These are phyloP conservation scores for Botrytis cinerea DNA, from an alignment of 2,329 filamentous ascomycete species.

Conservation along the genomic window DNA sequence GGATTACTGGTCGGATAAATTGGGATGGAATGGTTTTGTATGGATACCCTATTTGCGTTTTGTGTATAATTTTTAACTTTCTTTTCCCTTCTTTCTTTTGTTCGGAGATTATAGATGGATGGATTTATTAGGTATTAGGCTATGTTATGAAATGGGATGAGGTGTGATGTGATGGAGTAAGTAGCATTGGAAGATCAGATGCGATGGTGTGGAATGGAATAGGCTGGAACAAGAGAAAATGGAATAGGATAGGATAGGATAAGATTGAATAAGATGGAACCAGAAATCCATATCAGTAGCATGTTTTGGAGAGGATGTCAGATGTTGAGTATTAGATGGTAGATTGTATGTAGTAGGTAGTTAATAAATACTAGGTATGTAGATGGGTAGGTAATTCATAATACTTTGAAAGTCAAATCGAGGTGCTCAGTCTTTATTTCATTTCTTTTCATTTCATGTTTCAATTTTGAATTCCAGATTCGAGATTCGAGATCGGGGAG, in stretches of 20 bases:
- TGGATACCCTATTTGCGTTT: slow-evolving; percentile 17
- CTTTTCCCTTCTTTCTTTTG: neutral
- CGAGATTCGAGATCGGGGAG: too few relatives aligned
- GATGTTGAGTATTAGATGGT: too few relatives aligned
- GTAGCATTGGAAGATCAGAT: neutral
- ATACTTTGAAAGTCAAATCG: too few relatives aligned
- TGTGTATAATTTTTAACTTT: neutral
- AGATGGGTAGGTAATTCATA: too few relatives aligned
- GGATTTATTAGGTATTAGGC: neutral
- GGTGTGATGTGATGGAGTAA: neutral
- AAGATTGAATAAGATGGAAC: neutral
- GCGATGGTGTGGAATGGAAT: neutral
- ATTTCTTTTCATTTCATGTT: too few relatives aligned
- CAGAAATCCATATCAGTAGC: neutral
- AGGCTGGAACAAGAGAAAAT: neutral
- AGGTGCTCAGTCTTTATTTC: too few relatives aligned
- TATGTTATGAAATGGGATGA: neutral
- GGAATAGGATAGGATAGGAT: neutral
- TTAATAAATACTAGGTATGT: too few relatives aligned
- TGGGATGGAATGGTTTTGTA: neutral
- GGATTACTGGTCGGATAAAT: neutral
- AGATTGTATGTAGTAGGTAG: too few relatives aligned
- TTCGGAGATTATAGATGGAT: neutral
- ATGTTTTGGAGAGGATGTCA: too few relatives aligned
- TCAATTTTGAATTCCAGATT: too few relatives aligned